phyloP scores from a whole-genome alignment of 202 grass and related monocot species.

The Setaria italica region DNA sequence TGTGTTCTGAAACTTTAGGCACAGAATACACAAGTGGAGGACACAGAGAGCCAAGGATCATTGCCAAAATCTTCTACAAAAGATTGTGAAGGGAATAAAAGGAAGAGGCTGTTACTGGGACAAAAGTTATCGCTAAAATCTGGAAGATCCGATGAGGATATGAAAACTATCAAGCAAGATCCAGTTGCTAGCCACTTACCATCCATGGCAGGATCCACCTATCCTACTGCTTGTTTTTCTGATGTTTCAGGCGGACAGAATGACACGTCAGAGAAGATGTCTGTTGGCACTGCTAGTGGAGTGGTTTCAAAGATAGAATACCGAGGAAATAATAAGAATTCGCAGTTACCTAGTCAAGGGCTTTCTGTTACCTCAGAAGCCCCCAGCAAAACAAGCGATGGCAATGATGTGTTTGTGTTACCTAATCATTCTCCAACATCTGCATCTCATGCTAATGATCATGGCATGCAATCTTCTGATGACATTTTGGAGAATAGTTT shows the following conservation, averaged over 20 bases:
- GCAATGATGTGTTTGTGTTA: constrained; percentile 41
- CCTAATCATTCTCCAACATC: constrained; percentile 35
- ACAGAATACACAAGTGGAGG: constrained; percentile 50
- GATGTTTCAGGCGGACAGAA: constrained; percentile 51
- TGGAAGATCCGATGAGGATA: constrained; percentile 48
- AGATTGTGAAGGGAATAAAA: constrained; percentile 48
- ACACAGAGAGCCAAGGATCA: constrained; percentile 37
- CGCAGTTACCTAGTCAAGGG: constrained; percentile 49
- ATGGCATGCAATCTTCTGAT: constrained; percentile 34
- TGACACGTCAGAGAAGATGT: constrained; percentile 41
- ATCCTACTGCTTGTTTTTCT: constrained; percentile 31
- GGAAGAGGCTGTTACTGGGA: constrained; percentile 61
- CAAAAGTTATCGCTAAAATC: constrained; percentile 65
- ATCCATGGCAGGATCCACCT: constrained; percentile 22
- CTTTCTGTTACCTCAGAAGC: constrained; percentile 45
- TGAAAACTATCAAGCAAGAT: constrained; percentile 57
- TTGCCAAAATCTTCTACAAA: constrained; percentile 45
- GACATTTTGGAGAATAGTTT: constrained; percentile 41
- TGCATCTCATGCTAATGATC: constrained; percentile 34
- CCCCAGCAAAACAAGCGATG: constrained; percentile 36
- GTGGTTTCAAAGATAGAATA: constrained; percentile 51
- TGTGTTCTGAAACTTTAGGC: constrained; percentile 42
- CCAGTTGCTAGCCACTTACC: constrained; percentile 11
- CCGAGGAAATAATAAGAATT: constrained; percentile 57
- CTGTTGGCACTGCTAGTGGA: constrained; percentile 57